Conservation (phyloP, 306 rosid species). For the Neltuma alba region DNA sequence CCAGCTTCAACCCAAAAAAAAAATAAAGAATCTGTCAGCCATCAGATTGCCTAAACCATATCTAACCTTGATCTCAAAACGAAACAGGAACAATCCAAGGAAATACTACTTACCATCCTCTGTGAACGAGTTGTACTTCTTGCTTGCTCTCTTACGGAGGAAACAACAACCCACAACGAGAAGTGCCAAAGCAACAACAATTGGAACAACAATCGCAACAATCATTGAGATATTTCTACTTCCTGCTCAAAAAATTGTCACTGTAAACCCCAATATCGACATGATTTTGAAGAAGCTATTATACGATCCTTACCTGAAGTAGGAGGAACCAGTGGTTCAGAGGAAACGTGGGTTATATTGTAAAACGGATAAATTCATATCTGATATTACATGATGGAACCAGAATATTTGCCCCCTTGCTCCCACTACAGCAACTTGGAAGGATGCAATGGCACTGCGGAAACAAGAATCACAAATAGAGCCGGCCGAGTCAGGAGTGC, state of each 20-base stretch:
- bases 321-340: constrained; percentile 4
- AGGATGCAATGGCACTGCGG: not conserved
- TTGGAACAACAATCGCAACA: constrained; percentile 41
- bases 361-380: constrained; percentile 41
- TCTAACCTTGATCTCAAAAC: not conserved
- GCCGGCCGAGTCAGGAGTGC: not conserved
- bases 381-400: not conserved
- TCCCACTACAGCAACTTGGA: not conserved
- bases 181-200: constrained; percentile 35
- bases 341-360: constrained; percentile 2
- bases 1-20: not conserved
- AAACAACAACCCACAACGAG: constrained; percentile 36
- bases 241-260: constrained; percentile 34
- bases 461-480: not conserved
- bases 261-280: not conserved
- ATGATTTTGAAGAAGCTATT: not conserved
- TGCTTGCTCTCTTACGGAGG: constrained; percentile 44
- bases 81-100: not conserved
- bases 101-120: constrained; percentile 44
- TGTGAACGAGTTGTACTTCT: constrained; percentile 12
- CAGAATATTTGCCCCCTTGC: not conserved
- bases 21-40: not conserved
- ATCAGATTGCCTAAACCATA: not conserved
- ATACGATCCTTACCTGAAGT: constrained; percentile 33
- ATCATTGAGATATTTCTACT: constrained; percentile 27